Evolutionary conservation across 257 asterid species (phyloP), one percentile per base, ranked within the genome.

Genomic region (Ilex asprella): DNA sequence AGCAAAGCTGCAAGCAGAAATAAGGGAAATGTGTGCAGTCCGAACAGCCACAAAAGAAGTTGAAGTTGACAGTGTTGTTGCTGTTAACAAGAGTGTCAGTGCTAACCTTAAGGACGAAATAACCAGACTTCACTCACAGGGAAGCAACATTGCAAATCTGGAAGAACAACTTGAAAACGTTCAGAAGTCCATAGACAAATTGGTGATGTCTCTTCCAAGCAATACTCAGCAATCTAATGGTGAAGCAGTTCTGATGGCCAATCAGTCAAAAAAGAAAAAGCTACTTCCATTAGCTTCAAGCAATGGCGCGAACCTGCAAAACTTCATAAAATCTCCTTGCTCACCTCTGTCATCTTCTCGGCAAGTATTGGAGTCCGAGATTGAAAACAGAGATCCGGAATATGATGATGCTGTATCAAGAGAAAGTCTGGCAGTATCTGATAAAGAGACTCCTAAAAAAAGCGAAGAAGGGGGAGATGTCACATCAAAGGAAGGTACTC

Each of bases 91-190:
- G 83, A 91, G 98, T 63, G 91, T 87, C 46, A 76, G 96, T 66
- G 98, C 98, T 58, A 91, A 91, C 72, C 81, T 91, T 66, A 91
- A 91, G 81, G 98, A 91, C 4, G 96, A 91, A 77, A 91, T 91
- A 60, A 89, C 96, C 55, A 80, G 94, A 68, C 96, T 91, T 68
- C 98, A 91, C 71, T 88, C 96, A 2, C 96, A 91, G 66, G 98
- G 98, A 70, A 88, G 95, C 57, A 53, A 10, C 27, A 53, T 53
- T 14, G 57, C 57, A 15, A 14, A 87, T 73, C 93, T 91, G 35
- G 99, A 92, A 76, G 96, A 89, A 81, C 87, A 89, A 60, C 87
- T 92, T 10, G 95, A 92, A 82, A 85, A 80, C 46, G 99, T 92
- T 58, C 97, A 92, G 84, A 89, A 75, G 84, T 86, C 99, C 3